phyloP scores from a whole-genome alignment of 192 early-diverging fungal species.

The Coemansia sp. region DNA sequence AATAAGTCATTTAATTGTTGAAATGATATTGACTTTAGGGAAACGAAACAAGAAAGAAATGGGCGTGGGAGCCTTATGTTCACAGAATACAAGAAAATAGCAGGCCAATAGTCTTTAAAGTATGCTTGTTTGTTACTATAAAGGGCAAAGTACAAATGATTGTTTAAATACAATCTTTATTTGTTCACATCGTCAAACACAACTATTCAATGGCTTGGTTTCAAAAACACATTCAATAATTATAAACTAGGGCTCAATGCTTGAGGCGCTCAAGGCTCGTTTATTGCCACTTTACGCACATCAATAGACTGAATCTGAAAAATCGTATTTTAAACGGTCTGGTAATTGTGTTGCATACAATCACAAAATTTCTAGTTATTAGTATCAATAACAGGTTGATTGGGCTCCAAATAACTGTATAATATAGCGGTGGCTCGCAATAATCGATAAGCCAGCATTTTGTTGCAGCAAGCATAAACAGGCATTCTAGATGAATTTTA shows the following conservation, averaged over 20 bases:
- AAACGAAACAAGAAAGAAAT: slow-evolving; percentile 4
- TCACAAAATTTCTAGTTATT: background rate
- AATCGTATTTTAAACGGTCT: background rate
- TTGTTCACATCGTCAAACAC: too few species aligned
- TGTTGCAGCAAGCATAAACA: too few species aligned
- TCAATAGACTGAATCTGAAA: background rate
- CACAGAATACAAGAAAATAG: too few species aligned
- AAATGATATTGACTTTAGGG: slow-evolving; percentile 3
- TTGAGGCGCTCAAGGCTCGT: too few species aligned
- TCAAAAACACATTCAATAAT: background rate
- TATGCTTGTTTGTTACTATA: too few species aligned
- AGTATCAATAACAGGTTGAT: background rate
- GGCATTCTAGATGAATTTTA: too few species aligned
- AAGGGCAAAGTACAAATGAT: too few species aligned
- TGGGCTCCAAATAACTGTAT: slow-evolving; percentile 1
- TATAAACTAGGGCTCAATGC: background rate
- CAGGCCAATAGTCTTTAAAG: too few species aligned
- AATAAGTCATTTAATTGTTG: slow-evolving; percentile 9
- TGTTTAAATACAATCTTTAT: too few species aligned
- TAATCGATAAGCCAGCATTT: too few species aligned
- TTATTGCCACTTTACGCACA: too few species aligned
- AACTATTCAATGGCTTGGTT: too few species aligned
- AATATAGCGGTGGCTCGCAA: background rate
- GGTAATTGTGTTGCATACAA: slow-evolving; percentile 2
- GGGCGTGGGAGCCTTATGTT: slow-evolving; percentile 11